A percentile compares a stretch with the other conserved stretches of the same genome.
Evolutionary conservation across 768 basidiomycete genomes (phyloP).

Genomic region (Suillus discolor): DNA sequence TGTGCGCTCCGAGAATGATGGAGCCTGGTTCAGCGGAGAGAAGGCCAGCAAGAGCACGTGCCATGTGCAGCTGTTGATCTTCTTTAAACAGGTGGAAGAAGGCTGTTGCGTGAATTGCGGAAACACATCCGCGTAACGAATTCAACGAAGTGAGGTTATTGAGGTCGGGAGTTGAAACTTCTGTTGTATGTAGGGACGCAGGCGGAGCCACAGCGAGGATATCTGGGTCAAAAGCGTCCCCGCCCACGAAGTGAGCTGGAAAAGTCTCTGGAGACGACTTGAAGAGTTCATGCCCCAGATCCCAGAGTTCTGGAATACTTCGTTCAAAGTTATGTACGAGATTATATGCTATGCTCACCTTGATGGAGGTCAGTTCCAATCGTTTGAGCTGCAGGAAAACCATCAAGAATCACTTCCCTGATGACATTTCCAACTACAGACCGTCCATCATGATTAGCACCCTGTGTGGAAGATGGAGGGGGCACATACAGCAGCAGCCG

Average conservation of each 20-base stretch:
- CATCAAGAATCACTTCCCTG: slow-evolving; percentile 38
- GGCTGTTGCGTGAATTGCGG: slow-evolving; percentile 48
- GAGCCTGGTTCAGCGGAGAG: slow-evolving; percentile 47
- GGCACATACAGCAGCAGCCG: slow-evolving; percentile 39
- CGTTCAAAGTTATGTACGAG: background rate
- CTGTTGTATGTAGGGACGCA: slow-evolving; percentile 23
- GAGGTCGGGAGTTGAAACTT: slow-evolving; percentile 26
- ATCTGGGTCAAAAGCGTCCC: slow-evolving; percentile 50
- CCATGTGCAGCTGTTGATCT: slow-evolving; percentile 42
- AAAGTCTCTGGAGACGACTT: slow-evolving; percentile 50
- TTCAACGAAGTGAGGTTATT: slow-evolving; percentile 40
- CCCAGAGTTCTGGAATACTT: slow-evolving; percentile 49
- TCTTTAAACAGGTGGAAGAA: slow-evolving; percentile 53
- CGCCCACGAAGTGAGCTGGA: slow-evolving; percentile 53
- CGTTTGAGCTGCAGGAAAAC: slow-evolving; percentile 36
- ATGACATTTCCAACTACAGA: slow-evolving; percentile 38
- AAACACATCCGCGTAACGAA: slow-evolving; percentile 45
- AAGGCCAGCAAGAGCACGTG: slow-evolving; percentile 41
- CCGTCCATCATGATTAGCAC: background rate
- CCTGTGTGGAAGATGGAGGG: background rate
- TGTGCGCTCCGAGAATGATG: slow-evolving; percentile 47
- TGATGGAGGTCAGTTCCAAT: slow-evolving; percentile 37
- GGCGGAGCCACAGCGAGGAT: slow-evolving; percentile 39
- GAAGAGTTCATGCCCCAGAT: slow-evolving; percentile 61
- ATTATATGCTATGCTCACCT: slow-evolving; percentile 23